A percentile compares a stretch with the other conserved stretches of the same genome.
phyloP scores from a whole-genome alignment of 2,329 filamentous ascomycete species.

The Colletotrichum sp. region DNA sequence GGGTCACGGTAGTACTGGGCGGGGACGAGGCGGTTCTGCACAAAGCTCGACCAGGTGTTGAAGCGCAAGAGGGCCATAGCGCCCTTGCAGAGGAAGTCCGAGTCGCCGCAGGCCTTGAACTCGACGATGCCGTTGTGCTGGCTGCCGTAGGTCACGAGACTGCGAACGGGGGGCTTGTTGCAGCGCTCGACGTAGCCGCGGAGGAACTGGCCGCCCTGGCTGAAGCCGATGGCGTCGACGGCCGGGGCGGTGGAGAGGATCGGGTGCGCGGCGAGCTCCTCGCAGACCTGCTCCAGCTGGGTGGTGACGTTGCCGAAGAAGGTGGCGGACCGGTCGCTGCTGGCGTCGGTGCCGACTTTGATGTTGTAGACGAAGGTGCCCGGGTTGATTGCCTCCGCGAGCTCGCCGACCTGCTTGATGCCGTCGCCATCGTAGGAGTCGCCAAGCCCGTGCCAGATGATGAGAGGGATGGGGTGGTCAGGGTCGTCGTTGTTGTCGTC shows the following conservation, averaged over 20 bases:
- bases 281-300: slow-evolving; percentile 80
- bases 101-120: slow-evolving; percentile 74
- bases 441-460: slow-evolving; percentile 90
- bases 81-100: slow-evolving; percentile 81
- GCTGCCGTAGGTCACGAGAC: slow-evolving; percentile 85
- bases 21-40: slow-evolving; percentile 83
- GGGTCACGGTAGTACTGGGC: slow-evolving; percentile 92
- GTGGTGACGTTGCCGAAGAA: slow-evolving; percentile 90
- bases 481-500: slow-evolving; percentile 47
- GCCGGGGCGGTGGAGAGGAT: slow-evolving; percentile 83
- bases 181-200: slow-evolving; percentile 89
- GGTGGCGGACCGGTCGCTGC: slow-evolving; percentile 77
- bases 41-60: slow-evolving; percentile 80
- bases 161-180: slow-evolving; percentile 75
- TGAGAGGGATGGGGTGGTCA: slow-evolving; percentile 76
- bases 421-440: slow-evolving; percentile 81
- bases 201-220: slow-evolving; percentile 95
- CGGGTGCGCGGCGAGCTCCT: slow-evolving; percentile 74
- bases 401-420: slow-evolving; percentile 70
- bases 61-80: slow-evolving; percentile 79
- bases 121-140: slow-evolving; percentile 92
- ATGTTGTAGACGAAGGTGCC: slow-evolving; percentile 86
- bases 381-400: slow-evolving; percentile 76
- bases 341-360: slow-evolving; percentile 69
- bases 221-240: slow-evolving; percentile 92